Base-by-base conservation (phyloP, 768 basidiomycete species). In the Xerocomellus chrysenteron region DNA sequence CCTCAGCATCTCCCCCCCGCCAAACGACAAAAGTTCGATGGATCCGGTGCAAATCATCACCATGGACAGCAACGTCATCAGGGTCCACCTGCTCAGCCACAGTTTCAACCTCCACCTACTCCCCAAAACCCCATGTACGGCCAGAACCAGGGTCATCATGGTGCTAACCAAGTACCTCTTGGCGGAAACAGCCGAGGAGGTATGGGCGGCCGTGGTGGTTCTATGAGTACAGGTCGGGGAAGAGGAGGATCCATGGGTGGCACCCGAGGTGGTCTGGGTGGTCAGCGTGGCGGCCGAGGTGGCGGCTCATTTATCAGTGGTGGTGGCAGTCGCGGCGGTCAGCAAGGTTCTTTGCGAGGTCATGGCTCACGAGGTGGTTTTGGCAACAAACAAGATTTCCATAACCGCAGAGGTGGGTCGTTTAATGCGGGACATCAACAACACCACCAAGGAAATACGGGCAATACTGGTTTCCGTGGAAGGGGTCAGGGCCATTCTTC, bases 1-100 rank as follows among this genome's bases (percentile, higher is more conserved):
- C 86, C 87, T 36, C 89, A 90, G 63, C 88, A 92, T 66, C 77
- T 87, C n/a, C 94, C 94, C 10, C 94, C 94, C 3, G 93, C 93
- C 2, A 97, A 97, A 71, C 79, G 94, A 51, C 92, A 87, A 63
- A 83, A 93, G 42, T 94, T 94, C 66, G 94, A 96, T 68, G 87
- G 86, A 5, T 89, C 90, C 2, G 82, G 75, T 58, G 80, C 80
- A 54, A 77, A 74, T 62, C 72, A 72, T 37, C 64, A 70, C 21
- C 72, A 73, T 21, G 65, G 60, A 26, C 82, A 79, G 58, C 70
- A 72, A 47, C 65, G 66, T 42, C 82, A 80, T 30, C 81, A 77
- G 14, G 79, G 78, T 16, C 76, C 75, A 19, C 78, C 76, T n/a
- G 81, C 80, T 39, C 88, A 80, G 61, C 85, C 86, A 4, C 88